Evolutionary conservation across 805 yeast species (phyloP).

Genomic region (Trichomonascus vanleenenianus): DNA sequence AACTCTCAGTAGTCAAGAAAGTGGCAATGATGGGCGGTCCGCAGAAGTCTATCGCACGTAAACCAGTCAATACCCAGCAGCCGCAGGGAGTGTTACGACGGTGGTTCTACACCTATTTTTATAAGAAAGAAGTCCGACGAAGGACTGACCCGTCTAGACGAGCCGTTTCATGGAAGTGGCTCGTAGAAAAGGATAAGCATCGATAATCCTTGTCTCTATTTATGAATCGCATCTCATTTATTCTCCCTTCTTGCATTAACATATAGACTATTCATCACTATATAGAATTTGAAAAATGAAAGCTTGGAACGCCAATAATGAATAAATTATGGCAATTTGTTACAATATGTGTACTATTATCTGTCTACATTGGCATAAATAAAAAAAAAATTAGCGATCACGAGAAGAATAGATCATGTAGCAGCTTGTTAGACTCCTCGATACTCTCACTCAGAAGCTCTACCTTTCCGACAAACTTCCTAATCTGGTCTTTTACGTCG

Average conservation of each 20-base stretch:
- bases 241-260: too few species aligned
- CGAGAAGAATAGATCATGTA: slow-evolving; percentile 13
- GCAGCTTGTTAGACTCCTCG: slow-evolving; percentile 11
- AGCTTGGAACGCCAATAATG: too few species aligned
- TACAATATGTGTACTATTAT: too few species aligned
- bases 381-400: too few species aligned
- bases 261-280: too few species aligned
- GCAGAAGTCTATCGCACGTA: neutral
- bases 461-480: slow-evolving; percentile 13
- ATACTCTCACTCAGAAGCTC: slow-evolving; percentile 12
- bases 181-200: slow-evolving; percentile 11
- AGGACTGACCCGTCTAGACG: slow-evolving; percentile 1
- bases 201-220: neutral
- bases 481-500: slow-evolving; percentile 6
- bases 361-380: too few species aligned
- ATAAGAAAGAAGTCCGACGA: too few species aligned
- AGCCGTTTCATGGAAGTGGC: slow-evolving; percentile 17
- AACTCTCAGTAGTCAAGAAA: slow-evolving; percentile 55
- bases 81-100: neutral
- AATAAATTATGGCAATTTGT: too few species aligned
- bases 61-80: neutral
- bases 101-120: neutral
- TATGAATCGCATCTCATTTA: neutral
- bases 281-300: too few species aligned
- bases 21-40: slow-evolving; percentile 52